These are phyloP conservation scores for Emmonsiellopsis sp. DNA, from an alignment of 2,329 filamentous ascomycete species.

Conservation along the genomic window DNA sequence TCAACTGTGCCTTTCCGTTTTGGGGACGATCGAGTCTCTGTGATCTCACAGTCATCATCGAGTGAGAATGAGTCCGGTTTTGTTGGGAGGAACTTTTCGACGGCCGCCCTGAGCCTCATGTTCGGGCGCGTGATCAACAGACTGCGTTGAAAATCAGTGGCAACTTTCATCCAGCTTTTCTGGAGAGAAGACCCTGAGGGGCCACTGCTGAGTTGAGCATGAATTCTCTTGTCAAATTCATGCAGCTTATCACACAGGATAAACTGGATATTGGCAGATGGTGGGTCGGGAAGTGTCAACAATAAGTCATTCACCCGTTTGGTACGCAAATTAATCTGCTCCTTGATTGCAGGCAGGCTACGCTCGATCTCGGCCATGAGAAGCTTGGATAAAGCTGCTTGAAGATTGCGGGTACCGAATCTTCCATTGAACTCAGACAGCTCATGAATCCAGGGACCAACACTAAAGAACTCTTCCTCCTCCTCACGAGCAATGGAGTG, in stretches of 20 bases:
- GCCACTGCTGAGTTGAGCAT: conserved; percentile 45
- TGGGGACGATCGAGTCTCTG: not conserved
- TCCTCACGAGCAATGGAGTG: conserved; percentile 39
- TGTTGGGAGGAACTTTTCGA: not conserved
- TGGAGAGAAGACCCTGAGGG: conserved; percentile 33
- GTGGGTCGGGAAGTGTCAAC: conserved; percentile 53
- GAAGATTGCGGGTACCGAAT: conserved; percentile 46
- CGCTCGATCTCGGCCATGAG: conserved; percentile 39
- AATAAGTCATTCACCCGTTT: conserved; percentile 47
- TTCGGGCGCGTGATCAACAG: conserved; percentile 35
- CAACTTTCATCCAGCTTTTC: conserved; percentile 35
- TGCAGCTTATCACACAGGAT: conserved; percentile 53
- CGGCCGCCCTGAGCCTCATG: conserved; percentile 19
- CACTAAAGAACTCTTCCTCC: conserved; percentile 43
- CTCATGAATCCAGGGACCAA: conserved; percentile 36
- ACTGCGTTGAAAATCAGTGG: conserved; percentile 43
- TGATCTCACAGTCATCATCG: conserved; percentile 7
- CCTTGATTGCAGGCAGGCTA: conserved; percentile 25
- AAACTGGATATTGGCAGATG: conserved; percentile 53
- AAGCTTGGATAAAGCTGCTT: conserved; percentile 38
- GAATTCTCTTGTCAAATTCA: conserved; percentile 47
- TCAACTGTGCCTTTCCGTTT: conserved; percentile 6
- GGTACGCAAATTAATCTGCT: conserved; percentile 39
- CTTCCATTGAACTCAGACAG: conserved; percentile 31
- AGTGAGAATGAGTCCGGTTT: not conserved